Base-by-base conservation (phyloP, 2,329 filamentous ascomycete genomes). In the Colletotrichum sp. region DNA sequence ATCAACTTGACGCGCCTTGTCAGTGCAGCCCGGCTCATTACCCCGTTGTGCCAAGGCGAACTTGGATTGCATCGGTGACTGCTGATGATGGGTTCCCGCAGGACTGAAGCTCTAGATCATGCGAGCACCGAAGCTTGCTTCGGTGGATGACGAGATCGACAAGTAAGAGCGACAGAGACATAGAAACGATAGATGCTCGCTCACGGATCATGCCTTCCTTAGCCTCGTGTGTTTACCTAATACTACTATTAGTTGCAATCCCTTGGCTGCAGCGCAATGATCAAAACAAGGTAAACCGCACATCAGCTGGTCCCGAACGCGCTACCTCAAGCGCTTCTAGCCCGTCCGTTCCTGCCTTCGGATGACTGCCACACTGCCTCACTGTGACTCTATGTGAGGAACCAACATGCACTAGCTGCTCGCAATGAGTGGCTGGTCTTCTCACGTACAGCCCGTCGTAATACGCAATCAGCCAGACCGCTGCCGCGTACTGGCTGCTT, bases 81-180 rank as follows among this genome's bases (percentile, higher is more conserved):
- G 66, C 66, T 75, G 65, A 71, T 75, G 72, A 62, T 64, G 36
- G 49, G 60, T 57, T 30, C 30, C 30, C 30, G 39, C 69, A 76
- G 65, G 36, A 44, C 39, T 39, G 60, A 71, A 71, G 39, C 49
- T 71, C 34, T 75, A 67, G 44, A 60, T 36, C 30, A 64, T 32
- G 64, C 67, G 59, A 65, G 71, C 44, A 32, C 59, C 59, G 12
- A 71, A 44, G 24, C 57, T 62, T 18, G 28, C 59, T 32, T 32
- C 32, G 57, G 59, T 15, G 15, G 28, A 28, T n/a, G 55, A 63
- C 24, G 55, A 36, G 32, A 62, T 60, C 36, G 60, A 67, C 52
- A 55, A 55, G 44, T 72, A 57, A 36, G n/a, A 59, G 24, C 26
- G 28, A 60, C 44, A 28, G 18, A 75, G 49, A 15, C 55, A 63